Evolutionary conservation across 2,329 filamentous ascomycete species (phyloP).

Genomic region (Aspergillus chevalieri): DNA sequence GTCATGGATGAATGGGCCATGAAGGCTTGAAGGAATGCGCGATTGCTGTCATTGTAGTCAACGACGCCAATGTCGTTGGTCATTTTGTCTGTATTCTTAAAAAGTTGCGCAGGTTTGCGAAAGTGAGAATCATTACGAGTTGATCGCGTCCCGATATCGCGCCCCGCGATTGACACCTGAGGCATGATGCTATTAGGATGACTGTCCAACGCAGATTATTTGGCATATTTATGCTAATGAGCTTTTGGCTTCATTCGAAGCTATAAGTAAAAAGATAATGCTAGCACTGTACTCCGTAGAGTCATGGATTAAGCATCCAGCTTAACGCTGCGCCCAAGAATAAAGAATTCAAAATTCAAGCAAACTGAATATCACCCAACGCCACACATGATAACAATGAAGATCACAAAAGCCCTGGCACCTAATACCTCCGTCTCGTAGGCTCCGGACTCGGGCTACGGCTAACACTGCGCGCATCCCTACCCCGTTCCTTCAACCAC

Average conservation of each 20-base stretch:
- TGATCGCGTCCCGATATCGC: too few species aligned
- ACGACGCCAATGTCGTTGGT: conserved; percentile 13
- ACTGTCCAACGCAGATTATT: too few species aligned
- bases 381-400: conserved; percentile 12
- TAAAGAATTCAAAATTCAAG: not conserved
- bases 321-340: too few species aligned
- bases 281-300: conserved; percentile 1
- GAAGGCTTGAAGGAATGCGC: conserved; percentile 86
- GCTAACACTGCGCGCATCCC: conserved; percentile 74
- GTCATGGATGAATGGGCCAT: conserved; percentile 73
- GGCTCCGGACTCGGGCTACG: conserved; percentile 85
- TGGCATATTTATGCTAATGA: too few species aligned
- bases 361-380: conserved; percentile 12
- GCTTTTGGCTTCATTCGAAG: not conserved
- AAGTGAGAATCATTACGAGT: not conserved
- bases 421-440: conserved; percentile 62
- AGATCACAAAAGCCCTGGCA: conserved; percentile 1
- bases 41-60: conserved; percentile 61
- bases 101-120: not conserved
- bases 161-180: too few species aligned
- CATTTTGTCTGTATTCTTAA: conserved; percentile 2
- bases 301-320: not conserved
- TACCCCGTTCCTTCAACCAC: conserved; percentile 79
- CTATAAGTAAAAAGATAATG: not conserved
- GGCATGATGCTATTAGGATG: too few species aligned